These are phyloP conservation scores for Moricandia moricandioides DNA, from an alignment of 345 rosid species.

Conservation along the genomic window DNA sequence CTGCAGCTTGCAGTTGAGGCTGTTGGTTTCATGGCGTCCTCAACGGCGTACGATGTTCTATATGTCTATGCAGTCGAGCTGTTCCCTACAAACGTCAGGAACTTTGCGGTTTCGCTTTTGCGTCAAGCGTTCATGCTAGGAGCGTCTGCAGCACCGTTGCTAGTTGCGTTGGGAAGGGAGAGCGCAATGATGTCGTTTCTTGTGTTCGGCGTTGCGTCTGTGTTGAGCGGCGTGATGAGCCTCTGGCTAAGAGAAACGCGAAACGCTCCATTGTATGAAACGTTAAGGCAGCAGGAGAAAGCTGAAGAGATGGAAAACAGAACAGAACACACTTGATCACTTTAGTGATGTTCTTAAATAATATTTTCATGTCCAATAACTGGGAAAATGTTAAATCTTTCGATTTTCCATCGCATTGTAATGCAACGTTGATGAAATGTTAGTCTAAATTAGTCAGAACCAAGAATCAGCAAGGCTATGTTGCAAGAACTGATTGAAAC, in stretches of 20 bases:
- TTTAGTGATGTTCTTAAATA: not conserved
- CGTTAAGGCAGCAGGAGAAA: constrained; percentile 52
- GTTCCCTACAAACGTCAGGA: constrained; percentile 72
- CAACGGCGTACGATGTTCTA: constrained; percentile 54
- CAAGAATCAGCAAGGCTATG: not conserved
- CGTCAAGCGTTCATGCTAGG: constrained; percentile 71
- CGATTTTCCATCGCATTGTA: not conserved
- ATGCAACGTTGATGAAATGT: not conserved
- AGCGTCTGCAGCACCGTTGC: constrained; percentile 63
- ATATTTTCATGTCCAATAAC: constrained; percentile 11
- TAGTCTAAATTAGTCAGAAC: not conserved
- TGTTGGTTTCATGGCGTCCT: constrained; percentile 67
- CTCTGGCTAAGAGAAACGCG: constrained; percentile 62
- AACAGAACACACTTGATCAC: constrained; percentile 1
- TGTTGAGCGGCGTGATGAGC: constrained; percentile 55
- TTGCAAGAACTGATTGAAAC: not conserved
- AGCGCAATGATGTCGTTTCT: constrained; percentile 56
- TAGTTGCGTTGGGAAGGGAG: constrained; percentile 57
- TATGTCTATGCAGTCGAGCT: constrained; percentile 67
- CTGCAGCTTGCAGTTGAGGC: constrained; percentile 50
- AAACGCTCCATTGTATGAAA: constrained; percentile 63
- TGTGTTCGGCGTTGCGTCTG: constrained; percentile 48
- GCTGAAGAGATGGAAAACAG: constrained; percentile 37
- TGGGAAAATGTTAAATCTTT: constrained; percentile 22
- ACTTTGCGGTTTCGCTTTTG: constrained; percentile 57